Conservation (phyloP, 352 stramenopile genomes). For the Phytopythium cucurbitacearum region DNA sequence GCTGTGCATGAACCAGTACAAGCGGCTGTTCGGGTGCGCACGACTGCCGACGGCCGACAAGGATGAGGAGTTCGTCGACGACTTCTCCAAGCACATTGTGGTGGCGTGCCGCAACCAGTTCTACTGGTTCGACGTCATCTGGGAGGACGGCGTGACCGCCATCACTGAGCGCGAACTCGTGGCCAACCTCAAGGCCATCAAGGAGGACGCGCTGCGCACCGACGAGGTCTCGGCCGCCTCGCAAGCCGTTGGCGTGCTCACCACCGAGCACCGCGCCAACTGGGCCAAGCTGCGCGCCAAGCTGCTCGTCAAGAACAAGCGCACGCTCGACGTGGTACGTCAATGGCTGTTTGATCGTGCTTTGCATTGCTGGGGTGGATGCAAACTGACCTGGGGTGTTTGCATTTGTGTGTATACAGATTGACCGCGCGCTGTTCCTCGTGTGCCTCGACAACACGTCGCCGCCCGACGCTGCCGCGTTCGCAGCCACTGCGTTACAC, state of each 20-base stretch:
- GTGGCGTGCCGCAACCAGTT: conserved; percentile 93
- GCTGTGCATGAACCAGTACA: conserved; percentile 97
- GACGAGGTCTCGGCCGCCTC: conserved; percentile 51
- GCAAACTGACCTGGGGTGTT: too few species aligned
- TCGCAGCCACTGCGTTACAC: conserved; percentile 87
- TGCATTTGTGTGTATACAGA: conserved; percentile 2
- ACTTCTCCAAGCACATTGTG: conserved; percentile 89
- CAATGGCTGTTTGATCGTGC: conserved; percentile 16
- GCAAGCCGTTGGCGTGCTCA: conserved; percentile 89
- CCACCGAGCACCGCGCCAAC: conserved; percentile 84
- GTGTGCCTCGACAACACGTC: conserved; percentile 92
- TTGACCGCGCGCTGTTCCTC: conserved; percentile 94
- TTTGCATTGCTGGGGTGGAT: neutral
- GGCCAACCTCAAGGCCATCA: conserved; percentile 90
- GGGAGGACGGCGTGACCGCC: conserved; percentile 78
- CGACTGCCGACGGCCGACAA: conserved; percentile 72
- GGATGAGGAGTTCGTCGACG: conserved; percentile 81
- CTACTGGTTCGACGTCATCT: conserved; percentile 94
- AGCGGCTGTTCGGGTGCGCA: conserved; percentile 86
- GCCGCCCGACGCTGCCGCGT: conserved; percentile 68
- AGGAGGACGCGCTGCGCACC: conserved; percentile 70
- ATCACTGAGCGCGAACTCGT: conserved; percentile 90
- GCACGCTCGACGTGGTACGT: conserved; percentile 62
- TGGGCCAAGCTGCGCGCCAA: conserved; percentile 88
- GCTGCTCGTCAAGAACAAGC: conserved; percentile 68